A percentile compares a stretch with the other conserved stretches of the same genome.
Evolutionary conservation across 805 yeast species (phyloP).

Genomic region (Lipomyces kockii): DNA sequence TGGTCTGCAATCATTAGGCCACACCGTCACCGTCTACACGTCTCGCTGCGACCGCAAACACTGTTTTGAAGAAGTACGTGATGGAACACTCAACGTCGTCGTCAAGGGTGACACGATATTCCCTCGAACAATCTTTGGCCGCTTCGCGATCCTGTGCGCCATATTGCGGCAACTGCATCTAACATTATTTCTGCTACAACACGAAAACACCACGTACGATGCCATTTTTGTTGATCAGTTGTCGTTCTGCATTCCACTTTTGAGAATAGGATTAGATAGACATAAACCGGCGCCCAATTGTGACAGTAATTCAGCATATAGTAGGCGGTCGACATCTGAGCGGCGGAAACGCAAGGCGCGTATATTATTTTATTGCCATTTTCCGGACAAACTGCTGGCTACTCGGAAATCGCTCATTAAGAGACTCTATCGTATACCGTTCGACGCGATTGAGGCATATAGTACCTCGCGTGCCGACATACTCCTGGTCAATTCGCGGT

Average conservation of each 20-base stretch:
- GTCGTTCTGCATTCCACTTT: slow-evolving; percentile 77
- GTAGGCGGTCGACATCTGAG: background rate
- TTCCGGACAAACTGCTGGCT: slow-evolving; percentile 86
- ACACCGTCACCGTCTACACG: slow-evolving; percentile 72
- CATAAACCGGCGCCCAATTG: background rate
- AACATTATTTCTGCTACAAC: slow-evolving; percentile 51
- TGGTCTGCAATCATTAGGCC: slow-evolving; percentile 71
- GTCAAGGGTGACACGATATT: slow-evolving; percentile 81
- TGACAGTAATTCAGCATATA: background rate
- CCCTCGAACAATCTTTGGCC: slow-evolving; percentile 69
- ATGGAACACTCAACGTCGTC: slow-evolving; percentile 57
- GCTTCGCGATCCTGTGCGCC: slow-evolving; percentile 80
- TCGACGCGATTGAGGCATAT: slow-evolving; percentile 82
- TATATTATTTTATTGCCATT: slow-evolving; percentile 89
- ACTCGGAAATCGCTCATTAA: slow-evolving; percentile 57
- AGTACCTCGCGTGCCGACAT: slow-evolving; percentile 76
- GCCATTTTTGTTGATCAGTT: slow-evolving; percentile 86
- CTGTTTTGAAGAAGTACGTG: slow-evolving; percentile 86
- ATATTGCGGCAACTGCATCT: slow-evolving; percentile 79
- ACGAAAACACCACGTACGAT: slow-evolving; percentile 60
- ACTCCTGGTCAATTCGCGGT: slow-evolving; percentile 84
- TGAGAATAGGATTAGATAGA: slow-evolving; percentile 46
- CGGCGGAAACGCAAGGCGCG: slow-evolving; percentile 46
- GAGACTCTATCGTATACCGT: slow-evolving; percentile 73
- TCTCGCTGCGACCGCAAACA: slow-evolving; percentile 88